phyloP scores from a whole-genome alignment of 164 flowering plant genomes.

The Brasenia schreberi region DNA sequence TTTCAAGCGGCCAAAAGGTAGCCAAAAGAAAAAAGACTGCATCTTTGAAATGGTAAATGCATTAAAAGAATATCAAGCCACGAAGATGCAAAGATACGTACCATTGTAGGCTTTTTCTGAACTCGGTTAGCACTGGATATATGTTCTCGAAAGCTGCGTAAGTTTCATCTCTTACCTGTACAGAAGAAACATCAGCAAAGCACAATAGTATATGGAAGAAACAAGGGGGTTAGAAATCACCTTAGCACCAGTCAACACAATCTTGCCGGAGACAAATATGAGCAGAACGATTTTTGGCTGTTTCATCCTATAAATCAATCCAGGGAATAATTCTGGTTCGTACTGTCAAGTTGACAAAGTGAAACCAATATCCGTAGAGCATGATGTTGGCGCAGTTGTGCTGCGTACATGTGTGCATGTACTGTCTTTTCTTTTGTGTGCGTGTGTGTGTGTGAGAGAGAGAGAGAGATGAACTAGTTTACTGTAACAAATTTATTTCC shows the following conservation, averaged over 20 bases:
- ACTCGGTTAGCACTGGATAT: slow-evolving; percentile 71
- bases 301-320: slow-evolving; percentile 91
- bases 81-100: no score
- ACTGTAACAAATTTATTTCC: no score
- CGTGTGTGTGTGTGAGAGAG: not conserved
- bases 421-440: no score
- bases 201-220: no score
- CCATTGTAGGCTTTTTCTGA: slow-evolving; percentile 50
- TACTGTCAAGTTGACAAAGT: slow-evolving; percentile 31
- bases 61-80: slow-evolving; percentile 4
- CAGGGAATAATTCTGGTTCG: slow-evolving; percentile 93
- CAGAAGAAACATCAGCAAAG: not conserved
- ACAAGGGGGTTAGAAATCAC: slow-evolving; percentile 4
- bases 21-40: no score
- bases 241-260: slow-evolving; percentile 94
- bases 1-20: no score
- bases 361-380: not conserved
- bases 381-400: not conserved
- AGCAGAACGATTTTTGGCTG: slow-evolving; percentile 83
- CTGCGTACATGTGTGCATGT: no score
- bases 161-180: slow-evolving; percentile 63
- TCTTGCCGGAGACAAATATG: slow-evolving; percentile 87
- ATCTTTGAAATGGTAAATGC: no score
- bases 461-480: not conserved
- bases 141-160: slow-evolving; percentile 80